Evolutionary conservation across 352 stramenopile genomes (phyloP).

Genomic region (Globisporangium acanthophoron): DNA sequence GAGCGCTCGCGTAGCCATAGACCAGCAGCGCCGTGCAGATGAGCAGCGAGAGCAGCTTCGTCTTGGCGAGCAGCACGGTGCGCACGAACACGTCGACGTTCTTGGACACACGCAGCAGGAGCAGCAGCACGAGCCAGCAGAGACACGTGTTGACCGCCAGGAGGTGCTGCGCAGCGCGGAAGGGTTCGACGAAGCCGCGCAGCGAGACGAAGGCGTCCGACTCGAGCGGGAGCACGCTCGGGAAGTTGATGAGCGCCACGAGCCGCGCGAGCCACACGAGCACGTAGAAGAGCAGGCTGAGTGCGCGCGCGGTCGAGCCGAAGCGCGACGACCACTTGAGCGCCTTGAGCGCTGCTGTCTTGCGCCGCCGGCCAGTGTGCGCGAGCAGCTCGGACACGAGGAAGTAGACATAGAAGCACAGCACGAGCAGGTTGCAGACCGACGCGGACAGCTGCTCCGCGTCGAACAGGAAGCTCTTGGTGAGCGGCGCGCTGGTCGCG

Average conservation of each 20-base stretch:
- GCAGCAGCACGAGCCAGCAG: slow-evolving; percentile 34
- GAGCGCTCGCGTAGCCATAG: slow-evolving; percentile 41
- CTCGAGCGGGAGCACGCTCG: slow-evolving; percentile 23
- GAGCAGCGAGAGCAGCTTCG: slow-evolving; percentile 28
- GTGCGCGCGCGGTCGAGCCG: slow-evolving; percentile 20
- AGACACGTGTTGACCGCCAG: slow-evolving; percentile 33
- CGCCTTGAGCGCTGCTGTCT: slow-evolving; percentile 11
- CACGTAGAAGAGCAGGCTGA: slow-evolving; percentile 32
- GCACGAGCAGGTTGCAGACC: slow-evolving; percentile 22
- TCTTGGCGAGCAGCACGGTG: slow-evolving; percentile 21
- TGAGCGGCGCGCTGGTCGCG: slow-evolving; percentile 27
- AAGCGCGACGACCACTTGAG: slow-evolving; percentile 24
- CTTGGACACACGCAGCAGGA: slow-evolving; percentile 33
- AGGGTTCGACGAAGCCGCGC: slow-evolving; percentile 31
- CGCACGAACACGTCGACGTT: slow-evolving; percentile 38
- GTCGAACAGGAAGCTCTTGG: slow-evolving; percentile 32
- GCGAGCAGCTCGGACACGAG: slow-evolving; percentile 35
- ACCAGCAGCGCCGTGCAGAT: slow-evolving; percentile 27
- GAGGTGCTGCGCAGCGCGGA: slow-evolving; percentile 28
- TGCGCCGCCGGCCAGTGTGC: slow-evolving; percentile 19
- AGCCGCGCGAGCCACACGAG: slow-evolving; percentile 39
- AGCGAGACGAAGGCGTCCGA: slow-evolving; percentile 27
- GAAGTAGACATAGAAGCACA: slow-evolving; percentile 42
- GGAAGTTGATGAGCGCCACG: slow-evolving; percentile 32
- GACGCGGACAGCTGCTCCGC: slow-evolving; percentile 20